phyloP scores from a whole-genome alignment of 768 basidiomycete genomes.

The Floccularia luteovirens region DNA sequence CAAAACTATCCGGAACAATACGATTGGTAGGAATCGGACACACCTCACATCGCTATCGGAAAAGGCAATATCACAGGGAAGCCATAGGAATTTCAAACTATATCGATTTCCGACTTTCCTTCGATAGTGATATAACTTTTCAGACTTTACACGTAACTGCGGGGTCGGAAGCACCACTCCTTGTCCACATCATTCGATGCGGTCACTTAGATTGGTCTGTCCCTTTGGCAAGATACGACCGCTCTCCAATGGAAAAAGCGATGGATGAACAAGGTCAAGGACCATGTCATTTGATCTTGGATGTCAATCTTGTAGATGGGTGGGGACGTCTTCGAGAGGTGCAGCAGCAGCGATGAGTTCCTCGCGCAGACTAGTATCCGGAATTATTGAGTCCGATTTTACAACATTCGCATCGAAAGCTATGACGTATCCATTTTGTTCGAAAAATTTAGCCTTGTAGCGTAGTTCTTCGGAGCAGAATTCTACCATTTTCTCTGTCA shows the following conservation, averaged over 20 bases:
- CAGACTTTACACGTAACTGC: not conserved
- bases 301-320: not conserved
- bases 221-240: not conserved
- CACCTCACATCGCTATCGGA: not conserved
- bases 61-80: not conserved
- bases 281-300: not conserved
- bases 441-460: conserved; percentile 9
- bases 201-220: not conserved
- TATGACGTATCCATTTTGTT: not conserved
- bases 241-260: not conserved
- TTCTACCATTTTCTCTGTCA: conserved; percentile 9
- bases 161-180: not conserved
- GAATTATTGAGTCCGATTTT: not conserved
- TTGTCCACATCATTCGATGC: not conserved
- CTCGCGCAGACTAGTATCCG: not conserved
- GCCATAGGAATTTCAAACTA: not conserved
- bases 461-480: conserved; percentile 13
- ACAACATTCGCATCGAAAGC: not conserved
- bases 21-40: not conserved
- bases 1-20: too few relatives aligned
- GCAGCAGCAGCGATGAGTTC: not conserved
- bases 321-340: not conserved
- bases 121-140: not conserved
- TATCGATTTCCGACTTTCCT: not conserved
- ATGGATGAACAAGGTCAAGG: not conserved